These are phyloP conservation scores for Populus hybrid DNA, from an alignment of 441 rosid genomes.

Conservation along the genomic window DNA sequence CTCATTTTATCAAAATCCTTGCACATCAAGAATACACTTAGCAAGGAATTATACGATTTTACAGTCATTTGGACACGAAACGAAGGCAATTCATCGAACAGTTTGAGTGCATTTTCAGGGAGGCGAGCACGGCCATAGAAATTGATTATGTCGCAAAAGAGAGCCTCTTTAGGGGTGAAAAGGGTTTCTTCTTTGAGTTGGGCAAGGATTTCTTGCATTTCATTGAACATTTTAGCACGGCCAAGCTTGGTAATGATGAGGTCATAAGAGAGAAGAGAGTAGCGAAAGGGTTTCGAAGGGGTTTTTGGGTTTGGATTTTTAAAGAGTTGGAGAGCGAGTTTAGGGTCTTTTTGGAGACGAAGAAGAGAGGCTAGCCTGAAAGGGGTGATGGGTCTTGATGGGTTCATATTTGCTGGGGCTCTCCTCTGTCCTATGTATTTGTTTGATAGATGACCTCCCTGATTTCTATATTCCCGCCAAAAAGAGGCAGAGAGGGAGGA, in stretches of 20 bases:
- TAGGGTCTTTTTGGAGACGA: constrained; percentile 62
- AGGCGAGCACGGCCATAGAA: constrained; percentile 56
- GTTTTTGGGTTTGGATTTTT: constrained; percentile 32
- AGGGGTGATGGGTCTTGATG: constrained; percentile 45
- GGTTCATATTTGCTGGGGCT: constrained; percentile 20
- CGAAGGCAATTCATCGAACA: constrained; percentile 65
- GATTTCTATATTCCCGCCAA: neutral
- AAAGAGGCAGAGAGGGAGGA: neutral
- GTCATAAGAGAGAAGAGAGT: constrained; percentile 68
- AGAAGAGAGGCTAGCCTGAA: constrained; percentile 61
- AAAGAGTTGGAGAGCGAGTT: constrained; percentile 59
- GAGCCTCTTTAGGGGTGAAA: constrained; percentile 45
- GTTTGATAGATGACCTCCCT: neutral
- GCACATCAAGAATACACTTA: constrained; percentile 43
- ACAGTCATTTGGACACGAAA: constrained; percentile 53
- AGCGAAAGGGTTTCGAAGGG: constrained; percentile 35
- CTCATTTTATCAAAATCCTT: constrained; percentile 39
- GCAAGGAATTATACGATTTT: constrained; percentile 56
- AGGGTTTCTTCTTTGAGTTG: constrained; percentile 55
- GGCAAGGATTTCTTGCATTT: constrained; percentile 56
- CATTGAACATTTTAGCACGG: constrained; percentile 62
- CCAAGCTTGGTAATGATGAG: constrained; percentile 75
- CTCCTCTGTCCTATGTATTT: neutral
- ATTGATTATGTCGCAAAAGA: constrained; percentile 61
- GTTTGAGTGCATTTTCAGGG: constrained; percentile 41